Evolutionary conservation across 192 early-diverging fungal species (phyloP).

Genomic region (Pilobolus umbonatus): DNA sequence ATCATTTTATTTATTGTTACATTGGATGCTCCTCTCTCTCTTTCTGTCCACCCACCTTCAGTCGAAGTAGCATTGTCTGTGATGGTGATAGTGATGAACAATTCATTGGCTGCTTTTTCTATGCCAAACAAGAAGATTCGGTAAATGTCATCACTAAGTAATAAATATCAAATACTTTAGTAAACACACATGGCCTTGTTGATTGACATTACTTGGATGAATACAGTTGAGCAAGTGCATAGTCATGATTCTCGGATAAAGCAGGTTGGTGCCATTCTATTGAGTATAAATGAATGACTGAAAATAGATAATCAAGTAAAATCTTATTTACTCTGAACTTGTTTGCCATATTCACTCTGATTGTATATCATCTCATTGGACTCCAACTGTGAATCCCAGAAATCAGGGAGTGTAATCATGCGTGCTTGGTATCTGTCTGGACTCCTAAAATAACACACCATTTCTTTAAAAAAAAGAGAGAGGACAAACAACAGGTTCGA

Average conservation of each 20-base stretch:
- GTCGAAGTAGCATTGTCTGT: neutral
- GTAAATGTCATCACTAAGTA: conserved; percentile 7
- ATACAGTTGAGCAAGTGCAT: conserved; percentile 7
- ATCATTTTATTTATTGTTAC: neutral
- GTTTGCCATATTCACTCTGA: conserved; percentile 7
- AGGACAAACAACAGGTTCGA: neutral
- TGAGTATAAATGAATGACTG: neutral
- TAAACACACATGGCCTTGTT: neutral
- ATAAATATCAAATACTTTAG: neutral
- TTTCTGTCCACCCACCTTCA: conserved; percentile 1
- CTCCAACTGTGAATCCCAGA: conserved; percentile 14
- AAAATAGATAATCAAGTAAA: neutral
- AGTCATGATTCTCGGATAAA: conserved; percentile 7
- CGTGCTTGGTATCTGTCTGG: conserved; percentile 20
- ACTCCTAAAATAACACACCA: conserved; percentile 9
- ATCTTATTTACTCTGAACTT: neutral
- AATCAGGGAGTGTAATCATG: conserved; percentile 3
- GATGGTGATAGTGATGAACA: conserved; percentile 12
- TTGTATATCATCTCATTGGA: neutral
- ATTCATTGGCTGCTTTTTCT: conserved; percentile 2
- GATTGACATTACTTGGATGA: conserved; percentile 12
- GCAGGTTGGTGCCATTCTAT: conserved; percentile 14
- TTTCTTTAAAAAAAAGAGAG: neutral
- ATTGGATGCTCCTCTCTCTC: conserved; percentile 5
- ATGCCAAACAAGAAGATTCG: conserved; percentile 9